These are phyloP conservation scores for Termitomyces heimii DNA, from an alignment of 768 basidiomycete species.

Conservation along the genomic window DNA sequence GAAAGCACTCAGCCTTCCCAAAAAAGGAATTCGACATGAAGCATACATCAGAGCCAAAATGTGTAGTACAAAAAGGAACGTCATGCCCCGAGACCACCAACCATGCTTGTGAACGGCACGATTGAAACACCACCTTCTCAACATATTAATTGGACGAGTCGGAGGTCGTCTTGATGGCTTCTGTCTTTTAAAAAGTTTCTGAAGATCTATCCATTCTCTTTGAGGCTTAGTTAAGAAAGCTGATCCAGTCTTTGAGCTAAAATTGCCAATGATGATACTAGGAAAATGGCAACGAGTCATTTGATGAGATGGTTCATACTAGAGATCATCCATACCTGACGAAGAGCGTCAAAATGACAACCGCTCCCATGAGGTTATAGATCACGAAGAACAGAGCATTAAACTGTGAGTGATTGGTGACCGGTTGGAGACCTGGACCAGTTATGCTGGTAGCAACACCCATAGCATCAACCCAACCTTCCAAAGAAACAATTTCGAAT, in stretches of 20 bases:
- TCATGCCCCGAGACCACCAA: slow-evolving; percentile 84
- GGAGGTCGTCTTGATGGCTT: slow-evolving; percentile 80
- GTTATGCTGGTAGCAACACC: slow-evolving; percentile 71
- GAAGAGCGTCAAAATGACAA: slow-evolving; percentile 86
- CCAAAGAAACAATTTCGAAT: slow-evolving; percentile 93
- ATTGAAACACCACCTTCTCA: slow-evolving; percentile 87
- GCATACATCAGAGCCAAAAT: slow-evolving; percentile 79
- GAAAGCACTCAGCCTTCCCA: slow-evolving; percentile 1
- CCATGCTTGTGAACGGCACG: slow-evolving; percentile 90
- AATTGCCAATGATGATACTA: slow-evolving; percentile 95
- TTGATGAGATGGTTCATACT: neutral
- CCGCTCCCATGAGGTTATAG: slow-evolving; percentile 87
- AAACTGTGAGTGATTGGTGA: slow-evolving; percentile 63
- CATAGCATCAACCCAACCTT: slow-evolving; percentile 98
- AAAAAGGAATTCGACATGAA: too few species aligned
- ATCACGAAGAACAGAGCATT: slow-evolving; percentile 91
- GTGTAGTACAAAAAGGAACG: slow-evolving; percentile 72
- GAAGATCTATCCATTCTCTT: slow-evolving; percentile 90
- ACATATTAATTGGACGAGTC: slow-evolving; percentile 39
- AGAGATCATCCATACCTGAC: slow-evolving; percentile 55
- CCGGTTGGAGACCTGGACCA: slow-evolving; percentile 62
- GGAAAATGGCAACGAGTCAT: slow-evolving; percentile 11
- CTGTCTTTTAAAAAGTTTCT: slow-evolving; percentile 83
- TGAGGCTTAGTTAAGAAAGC: slow-evolving; percentile 85
- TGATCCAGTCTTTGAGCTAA: slow-evolving; percentile 79